Percentiles rank a stretch among this genome's conserved stretches.
These are phyloP conservation scores for Nakazawaea wickerhamii DNA, from an alignment of 805 yeast species.

Conservation along the genomic window DNA sequence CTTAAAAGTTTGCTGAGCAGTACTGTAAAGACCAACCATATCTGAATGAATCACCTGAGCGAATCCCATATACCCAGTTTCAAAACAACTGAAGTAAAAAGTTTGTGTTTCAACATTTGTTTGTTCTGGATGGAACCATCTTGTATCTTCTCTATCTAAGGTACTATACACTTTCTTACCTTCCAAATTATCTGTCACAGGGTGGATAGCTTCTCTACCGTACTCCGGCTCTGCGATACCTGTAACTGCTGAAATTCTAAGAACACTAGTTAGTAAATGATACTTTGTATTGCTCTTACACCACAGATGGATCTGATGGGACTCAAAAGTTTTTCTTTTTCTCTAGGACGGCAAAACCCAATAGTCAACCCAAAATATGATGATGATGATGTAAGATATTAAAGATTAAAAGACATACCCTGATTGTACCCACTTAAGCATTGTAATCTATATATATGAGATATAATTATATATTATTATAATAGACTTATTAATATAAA, in stretches of 20 bases:
- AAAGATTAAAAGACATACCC: constrained; percentile 30
- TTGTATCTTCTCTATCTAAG: constrained; percentile 62
- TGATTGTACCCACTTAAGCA: constrained; percentile 66
- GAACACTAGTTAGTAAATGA: constrained; percentile 15
- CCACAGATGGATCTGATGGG: not conserved
- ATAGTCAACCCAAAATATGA: too few species aligned
- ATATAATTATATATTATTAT: too few species aligned
- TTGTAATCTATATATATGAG: constrained; percentile 1
- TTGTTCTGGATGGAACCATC: constrained; percentile 67
- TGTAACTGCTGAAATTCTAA: constrained; percentile 85
- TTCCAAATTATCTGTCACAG: constrained; percentile 61
- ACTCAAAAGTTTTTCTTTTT: not conserved
- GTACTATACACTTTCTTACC: constrained; percentile 53
- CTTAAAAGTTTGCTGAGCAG: constrained; percentile 93
- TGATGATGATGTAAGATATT: not conserved
- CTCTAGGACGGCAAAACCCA: too few species aligned
- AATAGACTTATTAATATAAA: too few species aligned
- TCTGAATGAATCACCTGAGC: constrained; percentile 94
- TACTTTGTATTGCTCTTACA: too few species aligned
- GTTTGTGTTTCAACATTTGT: constrained; percentile 96
- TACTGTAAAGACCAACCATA: constrained; percentile 77
- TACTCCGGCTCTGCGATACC: constrained; percentile 98
- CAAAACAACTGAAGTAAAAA: constrained; percentile 70
- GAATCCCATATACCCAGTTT: constrained; percentile 69
- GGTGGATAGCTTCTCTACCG: constrained; percentile 85